These are phyloP conservation scores for Ascochyta pisi DNA, from an alignment of 2,329 filamentous ascomycete genomes.

Conservation along the genomic window DNA sequence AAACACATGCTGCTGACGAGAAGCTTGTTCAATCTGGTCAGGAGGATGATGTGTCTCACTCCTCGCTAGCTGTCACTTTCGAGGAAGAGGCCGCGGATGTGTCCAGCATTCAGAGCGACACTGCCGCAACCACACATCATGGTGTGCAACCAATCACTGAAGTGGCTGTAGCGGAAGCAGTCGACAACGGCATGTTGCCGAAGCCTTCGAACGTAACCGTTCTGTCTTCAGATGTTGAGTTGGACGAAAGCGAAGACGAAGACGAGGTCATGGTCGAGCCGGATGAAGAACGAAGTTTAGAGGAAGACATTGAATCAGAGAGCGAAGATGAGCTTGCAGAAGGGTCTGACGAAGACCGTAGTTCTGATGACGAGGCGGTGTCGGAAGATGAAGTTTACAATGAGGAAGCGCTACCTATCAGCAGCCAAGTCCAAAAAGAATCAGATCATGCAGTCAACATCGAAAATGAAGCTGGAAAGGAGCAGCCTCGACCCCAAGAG, in stretches of 20 bases:
- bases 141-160: neutral
- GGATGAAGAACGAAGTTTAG: neutral
- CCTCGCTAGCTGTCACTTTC: neutral
- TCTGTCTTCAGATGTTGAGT: slow-evolving; percentile 6
- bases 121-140: neutral
- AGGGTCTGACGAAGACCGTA: neutral
- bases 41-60: neutral
- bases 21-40: neutral
- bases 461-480: neutral
- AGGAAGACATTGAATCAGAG: neutral
- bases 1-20: slow-evolving; percentile 10
- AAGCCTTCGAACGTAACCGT: neutral
- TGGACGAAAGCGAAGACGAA: neutral
- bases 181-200: neutral
- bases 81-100: neutral
- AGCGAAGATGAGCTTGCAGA: neutral
- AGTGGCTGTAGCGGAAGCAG: neutral
- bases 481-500: neutral
- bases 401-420: neutral
- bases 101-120: neutral
- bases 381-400: neutral
- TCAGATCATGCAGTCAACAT: neutral
- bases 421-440: neutral
- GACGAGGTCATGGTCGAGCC: neutral
- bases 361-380: neutral